A percentile compares a stretch with the other conserved stretches of the same genome.
phyloP scores from a whole-genome alignment of 192 early-diverging fungal species.

The Entrophospora sp. region DNA sequence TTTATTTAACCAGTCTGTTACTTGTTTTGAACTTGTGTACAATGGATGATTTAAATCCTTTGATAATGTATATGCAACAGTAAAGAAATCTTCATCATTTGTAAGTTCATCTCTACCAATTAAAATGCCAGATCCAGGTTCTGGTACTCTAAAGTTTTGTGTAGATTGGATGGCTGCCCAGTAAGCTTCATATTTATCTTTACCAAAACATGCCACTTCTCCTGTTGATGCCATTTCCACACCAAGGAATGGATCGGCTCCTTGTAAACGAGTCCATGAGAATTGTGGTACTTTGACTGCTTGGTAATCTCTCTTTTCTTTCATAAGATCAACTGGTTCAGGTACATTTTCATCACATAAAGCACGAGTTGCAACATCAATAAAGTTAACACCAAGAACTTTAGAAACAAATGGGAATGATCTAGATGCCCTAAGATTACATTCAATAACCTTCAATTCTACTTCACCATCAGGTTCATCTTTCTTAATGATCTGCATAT shows the following conservation, averaged over 20 bases:
- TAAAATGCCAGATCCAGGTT: slow-evolving; percentile 54
- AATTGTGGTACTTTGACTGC: slow-evolving; percentile 98
- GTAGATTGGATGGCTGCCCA: slow-evolving; percentile 91
- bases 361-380: slow-evolving; percentile 94
- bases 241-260: slow-evolving; percentile 95
- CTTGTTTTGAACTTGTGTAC: slow-evolving; percentile 54
- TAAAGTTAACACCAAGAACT: slow-evolving; percentile 87
- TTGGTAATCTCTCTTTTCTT: slow-evolving; percentile 70
- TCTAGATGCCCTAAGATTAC: slow-evolving; percentile 93
- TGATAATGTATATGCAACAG: slow-evolving; percentile 60
- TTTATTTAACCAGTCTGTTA: slow-evolving; percentile 38
- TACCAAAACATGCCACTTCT: slow-evolving; percentile 97
- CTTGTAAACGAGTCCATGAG: slow-evolving; percentile 87
- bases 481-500: slow-evolving; percentile 99
- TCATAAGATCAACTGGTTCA: slow-evolving; percentile 66
- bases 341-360: slow-evolving; percentile 79
- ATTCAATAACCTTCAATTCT: slow-evolving; percentile 99
- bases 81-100: slow-evolving; percentile 54
- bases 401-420: slow-evolving; percentile 99
- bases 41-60: slow-evolving; percentile 57
- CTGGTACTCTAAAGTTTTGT: slow-evolving; percentile 85
- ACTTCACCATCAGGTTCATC: slow-evolving; percentile 50
- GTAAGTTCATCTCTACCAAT: slow-evolving; percentile 66
- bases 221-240: slow-evolving; percentile 99
- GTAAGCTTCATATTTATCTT: slow-evolving; percentile 97